Percentiles rank a stretch among this genome's conserved stretches.
phyloP scores from a whole-genome alignment of 176 grass and related monocot genomes.

The Canna indica region DNA sequence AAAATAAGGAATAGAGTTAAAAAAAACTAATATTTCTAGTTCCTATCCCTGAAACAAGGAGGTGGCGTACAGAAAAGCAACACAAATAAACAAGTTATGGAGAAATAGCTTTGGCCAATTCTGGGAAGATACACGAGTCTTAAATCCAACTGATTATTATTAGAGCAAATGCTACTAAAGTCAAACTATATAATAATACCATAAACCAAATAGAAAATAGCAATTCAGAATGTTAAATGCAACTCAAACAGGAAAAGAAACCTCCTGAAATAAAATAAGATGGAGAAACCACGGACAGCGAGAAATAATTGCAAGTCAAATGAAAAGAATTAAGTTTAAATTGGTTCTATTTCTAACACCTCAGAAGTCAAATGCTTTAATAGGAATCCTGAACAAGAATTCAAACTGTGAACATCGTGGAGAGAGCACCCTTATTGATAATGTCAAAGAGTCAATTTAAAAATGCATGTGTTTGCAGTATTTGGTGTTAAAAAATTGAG shows the following conservation, averaged over 20 bases:
- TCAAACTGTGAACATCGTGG: background rate
- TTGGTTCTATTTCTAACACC: background rate
- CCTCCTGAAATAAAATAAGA: background rate
- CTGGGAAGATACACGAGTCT: background rate
- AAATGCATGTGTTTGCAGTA: background rate
- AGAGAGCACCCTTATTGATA: background rate
- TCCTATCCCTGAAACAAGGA: background rate
- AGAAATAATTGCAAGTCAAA: background rate
- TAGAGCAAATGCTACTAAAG: background rate
- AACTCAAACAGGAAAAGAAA: constrained; percentile 1
- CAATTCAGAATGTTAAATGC: background rate
- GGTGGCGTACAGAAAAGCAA: background rate
- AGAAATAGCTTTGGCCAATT: background rate
- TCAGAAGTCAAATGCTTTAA: background rate
- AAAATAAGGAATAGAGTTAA: background rate
- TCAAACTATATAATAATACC: background rate
- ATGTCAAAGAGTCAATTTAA: background rate
- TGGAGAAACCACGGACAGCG: background rate
- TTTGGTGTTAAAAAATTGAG: too few relatives aligned
- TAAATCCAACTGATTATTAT: background rate
- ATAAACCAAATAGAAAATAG: background rate
- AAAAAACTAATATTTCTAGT: background rate
- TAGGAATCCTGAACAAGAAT: background rate
- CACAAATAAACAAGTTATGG: background rate
- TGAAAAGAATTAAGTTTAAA: background rate